Evolutionary conservation across 1,284 basidiomycete species (phyloP).

Genomic region (Melanopsichium pennsylvanicum): DNA sequence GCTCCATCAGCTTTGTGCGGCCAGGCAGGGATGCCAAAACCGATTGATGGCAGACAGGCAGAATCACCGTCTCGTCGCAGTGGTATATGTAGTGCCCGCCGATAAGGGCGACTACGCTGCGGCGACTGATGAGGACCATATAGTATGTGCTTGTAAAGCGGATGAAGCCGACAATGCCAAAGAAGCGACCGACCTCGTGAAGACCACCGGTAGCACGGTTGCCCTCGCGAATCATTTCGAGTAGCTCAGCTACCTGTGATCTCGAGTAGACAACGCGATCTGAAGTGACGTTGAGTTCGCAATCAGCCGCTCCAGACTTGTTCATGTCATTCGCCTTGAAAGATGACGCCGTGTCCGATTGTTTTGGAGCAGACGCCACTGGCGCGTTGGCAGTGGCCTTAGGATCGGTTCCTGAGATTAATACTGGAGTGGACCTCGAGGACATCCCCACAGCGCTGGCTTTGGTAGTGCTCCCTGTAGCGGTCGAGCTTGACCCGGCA

Average conservation of each 20-base stretch:
- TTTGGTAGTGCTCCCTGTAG: slow-evolving; percentile 4
- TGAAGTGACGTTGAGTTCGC: slow-evolving; percentile 59
- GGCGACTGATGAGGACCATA: slow-evolving; percentile 77
- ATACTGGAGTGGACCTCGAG: background rate
- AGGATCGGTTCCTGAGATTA: background rate
- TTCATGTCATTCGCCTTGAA: background rate
- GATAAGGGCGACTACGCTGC: slow-evolving; percentile 88
- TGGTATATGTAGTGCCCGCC: slow-evolving; percentile 98
- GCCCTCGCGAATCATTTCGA: slow-evolving; percentile 93
- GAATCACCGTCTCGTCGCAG: slow-evolving; percentile 88
- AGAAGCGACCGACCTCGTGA: slow-evolving; percentile 71
- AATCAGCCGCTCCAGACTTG: slow-evolving; percentile 15
- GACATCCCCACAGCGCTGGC: background rate
- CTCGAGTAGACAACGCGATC: slow-evolving; percentile 75
- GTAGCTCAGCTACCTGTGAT: slow-evolving; percentile 84
- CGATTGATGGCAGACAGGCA: slow-evolving; percentile 69
- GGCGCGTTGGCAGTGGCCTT: slow-evolving; percentile 4
- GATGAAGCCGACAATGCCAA: slow-evolving; percentile 72
- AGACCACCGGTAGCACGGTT: slow-evolving; percentile 87
- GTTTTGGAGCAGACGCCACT: background rate
- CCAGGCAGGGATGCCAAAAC: slow-evolving; percentile 48
- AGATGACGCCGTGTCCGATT: background rate
- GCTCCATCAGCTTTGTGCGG: slow-evolving; percentile 57
- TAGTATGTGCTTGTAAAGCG: slow-evolving; percentile 65
- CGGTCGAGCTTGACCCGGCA: background rate